Conservation (phyloP, 2,329 filamentous ascomycete species). For the Onygenales sp. region DNA sequence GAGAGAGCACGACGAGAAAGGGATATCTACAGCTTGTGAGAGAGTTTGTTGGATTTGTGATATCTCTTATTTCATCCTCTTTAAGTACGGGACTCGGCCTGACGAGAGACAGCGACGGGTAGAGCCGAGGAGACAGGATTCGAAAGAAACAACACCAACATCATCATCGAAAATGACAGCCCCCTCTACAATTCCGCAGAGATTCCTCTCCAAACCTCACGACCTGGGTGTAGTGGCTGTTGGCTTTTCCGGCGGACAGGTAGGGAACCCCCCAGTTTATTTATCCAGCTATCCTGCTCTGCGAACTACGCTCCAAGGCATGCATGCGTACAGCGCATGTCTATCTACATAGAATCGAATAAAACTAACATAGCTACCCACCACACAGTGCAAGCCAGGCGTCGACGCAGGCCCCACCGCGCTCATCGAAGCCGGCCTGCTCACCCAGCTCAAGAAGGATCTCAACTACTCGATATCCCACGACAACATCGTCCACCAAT, state of each 20-base stretch:
- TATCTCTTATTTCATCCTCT: too few species aligned
- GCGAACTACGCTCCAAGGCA: too few species aligned
- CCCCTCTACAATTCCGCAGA: constrained; percentile 52
- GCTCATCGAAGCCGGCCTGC: constrained; percentile 78
- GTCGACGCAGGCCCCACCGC: constrained; percentile 86
- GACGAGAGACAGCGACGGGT: too few species aligned
- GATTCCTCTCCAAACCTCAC: constrained; percentile 69
- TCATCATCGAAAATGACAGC: constrained; percentile 36
- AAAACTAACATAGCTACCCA: not conserved
- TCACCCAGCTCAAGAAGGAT: constrained; percentile 72
- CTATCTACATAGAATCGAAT: constrained; percentile 4
- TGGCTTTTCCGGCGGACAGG: constrained; percentile 93
- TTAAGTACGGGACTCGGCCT: too few species aligned
- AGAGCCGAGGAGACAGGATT: not conserved
- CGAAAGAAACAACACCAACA: not conserved
- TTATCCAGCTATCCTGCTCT: not conserved
- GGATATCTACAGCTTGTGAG: too few species aligned
- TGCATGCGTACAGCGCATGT: too few species aligned
- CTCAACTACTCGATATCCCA: constrained; percentile 82
- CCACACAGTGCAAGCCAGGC: constrained; percentile 67
- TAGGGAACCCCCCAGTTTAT: constrained; percentile 34
- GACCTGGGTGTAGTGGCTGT: constrained; percentile 89
- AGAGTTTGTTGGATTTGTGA: too few species aligned
- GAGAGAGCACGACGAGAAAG: too few species aligned
- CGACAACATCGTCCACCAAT: constrained; percentile 72